Evolutionary conservation across 192 early-diverging fungal genomes (phyloP).

Genomic region (Oehlia diaphana): DNA sequence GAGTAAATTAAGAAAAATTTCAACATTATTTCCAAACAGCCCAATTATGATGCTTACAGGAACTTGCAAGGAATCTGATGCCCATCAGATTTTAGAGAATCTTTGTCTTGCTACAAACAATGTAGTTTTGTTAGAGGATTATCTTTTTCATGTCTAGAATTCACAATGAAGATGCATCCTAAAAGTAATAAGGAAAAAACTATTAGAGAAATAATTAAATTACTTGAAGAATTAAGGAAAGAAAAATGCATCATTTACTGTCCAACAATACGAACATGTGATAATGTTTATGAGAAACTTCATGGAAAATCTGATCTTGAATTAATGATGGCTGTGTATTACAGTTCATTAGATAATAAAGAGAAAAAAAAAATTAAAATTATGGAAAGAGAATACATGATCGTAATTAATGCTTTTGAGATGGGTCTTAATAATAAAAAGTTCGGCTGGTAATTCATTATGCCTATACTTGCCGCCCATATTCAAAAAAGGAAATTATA

Average conservation of each 20-base stretch:
- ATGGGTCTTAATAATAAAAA: constrained; percentile 3
- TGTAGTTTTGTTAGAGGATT: not conserved
- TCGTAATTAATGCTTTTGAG: not conserved
- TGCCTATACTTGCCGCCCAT: too few species aligned
- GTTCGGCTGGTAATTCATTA: not conserved
- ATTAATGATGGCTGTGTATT: not conserved
- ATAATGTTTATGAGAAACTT: too few species aligned
- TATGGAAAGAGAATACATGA: constrained; percentile 9
- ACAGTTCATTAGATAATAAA: not conserved
- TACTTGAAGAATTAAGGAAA: not conserved
- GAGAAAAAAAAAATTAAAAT: constrained; percentile 7
- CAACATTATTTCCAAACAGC: not conserved
- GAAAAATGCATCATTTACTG: not conserved
- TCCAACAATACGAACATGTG: too few species aligned
- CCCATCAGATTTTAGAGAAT: not conserved
- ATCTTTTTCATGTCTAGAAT: not conserved
- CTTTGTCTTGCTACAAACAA: not conserved
- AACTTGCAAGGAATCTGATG: constrained; percentile 4
- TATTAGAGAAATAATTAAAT: not conserved
- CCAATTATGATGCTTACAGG: not conserved
- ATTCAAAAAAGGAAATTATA: too few species aligned
- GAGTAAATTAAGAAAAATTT: not conserved
- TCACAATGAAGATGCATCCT: not conserved
- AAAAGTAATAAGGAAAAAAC: not conserved
- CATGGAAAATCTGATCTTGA: not conserved